Evolutionary conservation across 345 rosid species (phyloP), one percentile per base, ranked within the genome.

Genomic region (Sonneratia alba): DNA sequence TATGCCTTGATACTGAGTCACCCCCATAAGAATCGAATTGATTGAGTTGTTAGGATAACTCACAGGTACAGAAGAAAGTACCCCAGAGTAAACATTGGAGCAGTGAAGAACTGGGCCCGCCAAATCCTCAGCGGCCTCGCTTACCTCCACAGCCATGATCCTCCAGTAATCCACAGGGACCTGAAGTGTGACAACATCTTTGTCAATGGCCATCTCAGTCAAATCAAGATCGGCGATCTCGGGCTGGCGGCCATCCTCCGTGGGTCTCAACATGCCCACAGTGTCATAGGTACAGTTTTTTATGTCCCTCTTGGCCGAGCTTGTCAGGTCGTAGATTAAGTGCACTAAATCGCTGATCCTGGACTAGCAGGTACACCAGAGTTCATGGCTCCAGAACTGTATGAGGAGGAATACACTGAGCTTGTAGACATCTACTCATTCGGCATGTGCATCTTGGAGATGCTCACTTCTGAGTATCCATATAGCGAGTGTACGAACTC

Each of bases 341-440:
- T 27, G 32, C 32, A 27, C 32, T 27, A 27, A 27, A 27, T 27
- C 32, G 4, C 1, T 68, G 53, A 21, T 38, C 37, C 34, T 66
- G 55, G 37, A 68, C 48, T 38, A 36, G 32, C 72, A 91, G 98
- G 99, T 57, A 95, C 99, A 4, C 99, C 99, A 15, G 99, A 95
- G 43, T 95, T 92, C 80, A 95, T 95, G 99, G 99, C 99, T 21
- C 99, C 98, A 1, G 99, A 95, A 76, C 80, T 95, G 32, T 95
- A 95, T 57, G 98, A 92, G 66, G 99, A 95, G 83, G 88, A 90
- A 19, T 95, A 95, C 81, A 84, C 89, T 66, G 90, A 95, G 81
- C 96, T 95, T 11, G 97, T 92, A 0, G 99, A 92, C 72, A 78
- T 95, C 56, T 95, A 95, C 70, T 87, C 99, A 7, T 95, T 95